phyloP scores from a whole-genome alignment of 768 basidiomycete genomes.

The Tylopilus sp. region DNA sequence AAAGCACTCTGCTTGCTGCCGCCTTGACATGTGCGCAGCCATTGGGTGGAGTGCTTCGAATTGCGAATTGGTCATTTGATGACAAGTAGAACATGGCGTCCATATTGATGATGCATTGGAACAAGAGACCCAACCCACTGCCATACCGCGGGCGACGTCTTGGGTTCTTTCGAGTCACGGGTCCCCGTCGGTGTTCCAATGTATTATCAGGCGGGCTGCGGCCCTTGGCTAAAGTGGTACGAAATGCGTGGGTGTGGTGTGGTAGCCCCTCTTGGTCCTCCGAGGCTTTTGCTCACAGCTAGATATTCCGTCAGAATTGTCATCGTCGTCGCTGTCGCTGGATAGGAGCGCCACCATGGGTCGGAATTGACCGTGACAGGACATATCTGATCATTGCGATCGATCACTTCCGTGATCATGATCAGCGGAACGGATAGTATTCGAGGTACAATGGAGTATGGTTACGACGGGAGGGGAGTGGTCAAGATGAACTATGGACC shows the following conservation, averaged over 20 bases:
- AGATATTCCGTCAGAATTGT: background rate
- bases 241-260: constrained; percentile 15
- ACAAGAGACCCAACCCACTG: constrained; percentile 18
- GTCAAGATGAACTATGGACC: constrained; percentile 1
- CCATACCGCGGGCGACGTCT: constrained; percentile 11
- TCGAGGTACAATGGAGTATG: constrained; percentile 11
- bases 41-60: constrained; percentile 25
- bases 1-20: constrained; percentile 7
- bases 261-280: constrained; percentile 12
- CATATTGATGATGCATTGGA: constrained; percentile 15
- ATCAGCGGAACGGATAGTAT: constrained; percentile 29
- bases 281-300: constrained; percentile 5
- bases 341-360: constrained; percentile 1
- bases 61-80: constrained; percentile 28
- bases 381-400: constrained; percentile 29
- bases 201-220: constrained; percentile 20
- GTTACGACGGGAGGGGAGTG: constrained; percentile 1
- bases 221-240: constrained; percentile 15
- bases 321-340: background rate
- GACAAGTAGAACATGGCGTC: constrained; percentile 9
- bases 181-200: constrained; percentile 16
- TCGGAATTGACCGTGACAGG: constrained; percentile 20
- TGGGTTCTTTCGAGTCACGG: constrained; percentile 13
- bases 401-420: constrained; percentile 31
- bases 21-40: constrained; percentile 13